phyloP scores from a whole-genome alignment of 2,329 filamentous ascomycete genomes.

The Hymenoscyphus linearis region DNA sequence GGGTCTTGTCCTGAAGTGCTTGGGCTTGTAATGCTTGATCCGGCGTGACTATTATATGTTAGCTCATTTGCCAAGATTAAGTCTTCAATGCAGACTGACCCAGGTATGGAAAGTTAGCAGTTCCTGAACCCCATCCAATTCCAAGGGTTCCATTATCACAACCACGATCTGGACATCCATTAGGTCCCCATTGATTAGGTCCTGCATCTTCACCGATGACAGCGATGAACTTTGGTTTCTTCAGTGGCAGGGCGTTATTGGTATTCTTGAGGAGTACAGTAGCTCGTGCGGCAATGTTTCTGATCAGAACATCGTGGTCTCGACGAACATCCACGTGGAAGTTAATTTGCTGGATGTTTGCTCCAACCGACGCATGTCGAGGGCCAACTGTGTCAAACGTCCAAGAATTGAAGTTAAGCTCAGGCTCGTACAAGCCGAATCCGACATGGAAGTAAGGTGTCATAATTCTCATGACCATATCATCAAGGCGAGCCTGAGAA shows the following conservation, averaged over 20 bases:
- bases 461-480: slow-evolving; percentile 85
- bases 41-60: slow-evolving; percentile 51
- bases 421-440: slow-evolving; percentile 39
- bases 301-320: slow-evolving; percentile 67
- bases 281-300: slow-evolving; percentile 71
- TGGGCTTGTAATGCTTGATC: slow-evolving; percentile 64
- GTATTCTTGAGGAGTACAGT: slow-evolving; percentile 87
- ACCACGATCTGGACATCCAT: slow-evolving; percentile 64
- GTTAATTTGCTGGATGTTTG: slow-evolving; percentile 66
- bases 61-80: not conserved
- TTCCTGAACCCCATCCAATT: slow-evolving; percentile 77
- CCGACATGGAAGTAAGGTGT: slow-evolving; percentile 64
- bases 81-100: not conserved
- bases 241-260: slow-evolving; percentile 66
- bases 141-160: slow-evolving; percentile 59
- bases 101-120: slow-evolving; percentile 68
- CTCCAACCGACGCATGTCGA: slow-evolving; percentile 55
- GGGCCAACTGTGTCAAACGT: slow-evolving; percentile 69
- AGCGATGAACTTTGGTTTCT: slow-evolving; percentile 67
- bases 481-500: slow-evolving; percentile 80
- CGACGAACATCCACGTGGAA: slow-evolving; percentile 77
- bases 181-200: slow-evolving; percentile 63
- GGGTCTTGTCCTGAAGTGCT: slow-evolving; percentile 53
- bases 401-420: slow-evolving; percentile 87
- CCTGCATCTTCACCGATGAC: slow-evolving; percentile 82